These are phyloP conservation scores for Penicillium flavigenum DNA, from an alignment of 495 filamentous ascomycete species.

Conservation along the genomic window DNA sequence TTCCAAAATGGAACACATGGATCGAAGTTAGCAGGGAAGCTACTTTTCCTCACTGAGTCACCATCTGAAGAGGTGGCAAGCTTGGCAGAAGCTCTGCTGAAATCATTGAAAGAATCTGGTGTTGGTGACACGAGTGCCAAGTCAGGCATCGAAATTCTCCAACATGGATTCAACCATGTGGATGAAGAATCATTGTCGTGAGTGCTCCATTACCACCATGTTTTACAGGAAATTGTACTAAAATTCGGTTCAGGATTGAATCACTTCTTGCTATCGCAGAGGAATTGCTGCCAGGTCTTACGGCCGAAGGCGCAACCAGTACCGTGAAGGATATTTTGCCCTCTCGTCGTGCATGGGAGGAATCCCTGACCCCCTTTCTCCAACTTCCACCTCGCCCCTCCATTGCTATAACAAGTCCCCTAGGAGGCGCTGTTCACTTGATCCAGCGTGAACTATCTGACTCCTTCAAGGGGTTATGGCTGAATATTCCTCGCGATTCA, in stretches of 20 bases:
- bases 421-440: constrained; percentile 71
- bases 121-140: constrained; percentile 39
- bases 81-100: constrained; percentile 47
- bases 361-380: constrained; percentile 60
- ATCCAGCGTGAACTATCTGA: constrained; percentile 41
- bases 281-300: constrained; percentile 46
- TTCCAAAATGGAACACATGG: constrained; percentile 50
- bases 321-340: constrained; percentile 51
- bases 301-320: constrained; percentile 28
- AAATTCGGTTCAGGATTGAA: constrained; percentile 43
- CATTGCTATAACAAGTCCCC: constrained; percentile 66
- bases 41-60: constrained; percentile 59
- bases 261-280: constrained; percentile 55
- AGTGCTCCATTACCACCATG: constrained; percentile 18
- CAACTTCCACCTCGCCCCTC: constrained; percentile 56
- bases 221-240: constrained; percentile 8
- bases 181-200: constrained; percentile 54
- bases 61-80: constrained; percentile 52
- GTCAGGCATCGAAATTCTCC: constrained; percentile 52
- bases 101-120: constrained; percentile 39
- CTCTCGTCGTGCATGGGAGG: constrained; percentile 45
- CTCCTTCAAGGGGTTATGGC: constrained; percentile 25
- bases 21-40: constrained; percentile 51
- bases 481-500: constrained; percentile 55
- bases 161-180: constrained; percentile 50